Percentiles rank a stretch among this genome's conserved stretches.
These are phyloP conservation scores for Penstemon newberryi DNA, from an alignment of 257 asterid species.

Conservation along the genomic window DNA sequence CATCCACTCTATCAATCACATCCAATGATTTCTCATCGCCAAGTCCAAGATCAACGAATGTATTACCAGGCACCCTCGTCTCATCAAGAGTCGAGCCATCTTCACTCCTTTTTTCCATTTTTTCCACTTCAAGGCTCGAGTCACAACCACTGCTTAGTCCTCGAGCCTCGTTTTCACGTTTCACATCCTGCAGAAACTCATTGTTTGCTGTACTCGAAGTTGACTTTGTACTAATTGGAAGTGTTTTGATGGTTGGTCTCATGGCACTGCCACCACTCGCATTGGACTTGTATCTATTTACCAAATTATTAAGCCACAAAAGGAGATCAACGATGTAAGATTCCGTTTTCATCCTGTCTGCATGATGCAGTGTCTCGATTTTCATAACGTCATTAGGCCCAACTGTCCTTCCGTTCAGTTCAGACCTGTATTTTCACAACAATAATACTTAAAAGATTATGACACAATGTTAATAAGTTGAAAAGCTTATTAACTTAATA, in stretches of 20 bases:
- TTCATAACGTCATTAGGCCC: slow-evolving; percentile 52
- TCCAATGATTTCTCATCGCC: slow-evolving; percentile 29
- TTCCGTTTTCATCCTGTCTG: slow-evolving; percentile 67
- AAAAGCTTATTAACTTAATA: too few species aligned
- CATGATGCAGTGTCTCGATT: slow-evolving; percentile 77
- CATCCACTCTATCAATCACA: slow-evolving; percentile 24
- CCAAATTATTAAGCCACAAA: slow-evolving; percentile 65
- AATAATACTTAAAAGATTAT: background rate
- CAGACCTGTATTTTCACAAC: slow-evolving; percentile 46
- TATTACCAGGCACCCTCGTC: background rate
- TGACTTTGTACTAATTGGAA: background rate
- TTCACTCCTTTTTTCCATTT: slow-evolving; percentile 11
- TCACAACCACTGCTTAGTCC: slow-evolving; percentile 15
- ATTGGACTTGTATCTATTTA: slow-evolving; percentile 45
- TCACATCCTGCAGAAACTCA: slow-evolving; percentile 13
- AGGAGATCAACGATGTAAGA: slow-evolving; percentile 57
- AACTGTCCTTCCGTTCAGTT: slow-evolving; percentile 43
- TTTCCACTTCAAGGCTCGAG: slow-evolving; percentile 12
- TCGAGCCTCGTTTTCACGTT: background rate
- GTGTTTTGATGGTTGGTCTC: slow-evolving; percentile 25
- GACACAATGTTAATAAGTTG: background rate
- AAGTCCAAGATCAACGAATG: slow-evolving; percentile 14
- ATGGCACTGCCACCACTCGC: slow-evolving; percentile 22
- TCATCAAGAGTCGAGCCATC: background rate
- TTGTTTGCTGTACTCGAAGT: slow-evolving; percentile 24